Evolutionary conservation across 192 early-diverging fungal genomes (phyloP).

Genomic region (Coemansia sp.): DNA sequence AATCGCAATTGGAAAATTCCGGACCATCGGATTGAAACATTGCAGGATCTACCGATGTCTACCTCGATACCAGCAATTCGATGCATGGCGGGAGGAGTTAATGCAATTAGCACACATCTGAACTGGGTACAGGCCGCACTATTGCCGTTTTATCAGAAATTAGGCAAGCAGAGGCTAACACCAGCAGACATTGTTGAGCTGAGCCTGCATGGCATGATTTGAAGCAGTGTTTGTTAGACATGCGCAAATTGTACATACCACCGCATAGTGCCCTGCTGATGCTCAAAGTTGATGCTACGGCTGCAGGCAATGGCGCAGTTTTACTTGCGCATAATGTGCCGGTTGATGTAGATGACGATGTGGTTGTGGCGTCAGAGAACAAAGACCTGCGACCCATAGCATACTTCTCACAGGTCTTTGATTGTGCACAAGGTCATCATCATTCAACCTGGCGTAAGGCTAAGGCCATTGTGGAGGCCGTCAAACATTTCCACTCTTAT

Average conservation of each 20-base stretch:
- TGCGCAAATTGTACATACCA: conserved; percentile 14
- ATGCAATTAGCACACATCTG: conserved; percentile 18
- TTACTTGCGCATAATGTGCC: conserved; percentile 14
- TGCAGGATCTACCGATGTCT: conserved; percentile 17
- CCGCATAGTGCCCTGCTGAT: conserved; percentile 18
- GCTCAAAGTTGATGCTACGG: conserved; percentile 18
- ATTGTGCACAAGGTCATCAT: neutral
- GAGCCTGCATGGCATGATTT: conserved; percentile 11
- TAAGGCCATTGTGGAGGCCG: conserved; percentile 9
- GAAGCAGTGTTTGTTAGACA: conserved; percentile 9
- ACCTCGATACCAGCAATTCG: conserved; percentile 4
- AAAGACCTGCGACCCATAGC: conserved; percentile 17
- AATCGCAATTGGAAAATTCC: conserved; percentile 12
- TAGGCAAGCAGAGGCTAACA: neutral
- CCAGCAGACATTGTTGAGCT: neutral
- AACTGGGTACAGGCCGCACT: conserved; percentile 16
- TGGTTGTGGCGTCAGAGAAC: neutral
- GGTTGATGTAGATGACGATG: neutral
- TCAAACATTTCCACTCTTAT: conserved; percentile 27
- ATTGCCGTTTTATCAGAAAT: conserved; percentile 23
- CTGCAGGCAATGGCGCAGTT: conserved; percentile 22
- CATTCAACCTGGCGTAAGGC: conserved; percentile 27
- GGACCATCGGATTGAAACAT: conserved; percentile 15
- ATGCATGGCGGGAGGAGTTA: conserved; percentile 20
- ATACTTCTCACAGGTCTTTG: conserved; percentile 24